Conservation (phyloP, 768 basidiomycete species). For the Psilocybe subaeruginosa region DNA sequence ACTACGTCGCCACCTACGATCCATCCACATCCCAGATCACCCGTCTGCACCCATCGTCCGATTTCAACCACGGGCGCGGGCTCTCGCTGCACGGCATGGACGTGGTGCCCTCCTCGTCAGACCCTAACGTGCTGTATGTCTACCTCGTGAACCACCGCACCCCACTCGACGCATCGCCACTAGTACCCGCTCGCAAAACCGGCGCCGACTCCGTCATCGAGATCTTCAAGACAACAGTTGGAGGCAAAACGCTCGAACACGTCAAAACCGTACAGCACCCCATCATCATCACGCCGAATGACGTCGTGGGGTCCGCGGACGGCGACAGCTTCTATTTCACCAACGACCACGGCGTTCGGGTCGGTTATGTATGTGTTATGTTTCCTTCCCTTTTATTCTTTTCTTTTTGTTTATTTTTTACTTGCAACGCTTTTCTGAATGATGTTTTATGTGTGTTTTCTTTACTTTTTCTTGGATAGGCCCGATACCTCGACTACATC, state of each 20-base stretch:
- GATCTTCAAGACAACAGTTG: slow-evolving; percentile 59
- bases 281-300: slow-evolving; percentile 68
- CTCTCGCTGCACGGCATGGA: slow-evolving; percentile 71
- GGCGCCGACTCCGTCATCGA: slow-evolving; percentile 79
- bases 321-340: slow-evolving; percentile 71
- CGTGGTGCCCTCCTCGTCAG: slow-evolving; percentile 53
- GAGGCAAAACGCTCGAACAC: slow-evolving; percentile 48
- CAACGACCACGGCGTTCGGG: slow-evolving; percentile 63
- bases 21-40: slow-evolving; percentile 45
- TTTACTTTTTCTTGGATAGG: background rate
- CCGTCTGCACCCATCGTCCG: slow-evolving; percentile 41
- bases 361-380: slow-evolving; percentile 48
- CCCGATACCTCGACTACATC: slow-evolving; percentile 17
- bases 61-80: slow-evolving; percentile 41
- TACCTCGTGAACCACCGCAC: slow-evolving; percentile 76
- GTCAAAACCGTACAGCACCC: slow-evolving; percentile 62
- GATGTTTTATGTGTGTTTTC: no score
- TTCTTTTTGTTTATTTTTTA: no score
- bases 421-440: background rate
- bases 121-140: slow-evolving; percentile 57
- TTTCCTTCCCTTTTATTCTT: background rate
- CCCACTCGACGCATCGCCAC: slow-evolving; percentile 34
- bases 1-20: slow-evolving; percentile 64
- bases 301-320: slow-evolving; percentile 64
- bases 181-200: slow-evolving; percentile 32